These are phyloP conservation scores for Fagus sylvatica DNA, from an alignment of 306 rosid species.

Conservation along the genomic window DNA sequence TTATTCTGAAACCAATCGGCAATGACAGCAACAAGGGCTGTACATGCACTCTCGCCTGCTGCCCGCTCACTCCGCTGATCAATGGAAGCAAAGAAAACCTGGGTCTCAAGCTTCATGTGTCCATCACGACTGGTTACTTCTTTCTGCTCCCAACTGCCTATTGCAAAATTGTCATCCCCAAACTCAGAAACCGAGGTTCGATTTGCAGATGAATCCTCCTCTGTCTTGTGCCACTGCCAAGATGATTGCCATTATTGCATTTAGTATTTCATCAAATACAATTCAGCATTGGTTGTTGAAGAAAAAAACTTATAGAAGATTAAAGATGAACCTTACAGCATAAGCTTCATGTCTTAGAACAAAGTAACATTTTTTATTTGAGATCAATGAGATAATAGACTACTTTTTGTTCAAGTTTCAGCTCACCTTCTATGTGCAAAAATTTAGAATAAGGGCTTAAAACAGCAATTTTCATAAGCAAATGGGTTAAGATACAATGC, in stretches of 20 bases:
- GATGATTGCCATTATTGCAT: conserved; percentile 14
- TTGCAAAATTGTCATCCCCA: conserved; percentile 92
- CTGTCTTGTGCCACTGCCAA: conserved; percentile 62
- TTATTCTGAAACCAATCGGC: conserved; percentile 96
- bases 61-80: conserved; percentile 98
- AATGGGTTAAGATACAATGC: neutral
- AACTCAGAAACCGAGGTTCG: conserved; percentile 86
- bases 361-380: neutral
- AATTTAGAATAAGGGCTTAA: neutral
- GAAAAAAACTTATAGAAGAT: neutral
- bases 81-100: conserved; percentile 92
- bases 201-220: conserved; percentile 81
- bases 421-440: neutral
- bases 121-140: conserved; percentile 92
- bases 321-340: conserved; percentile 5
- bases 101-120: conserved; percentile 81
- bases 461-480: neutral
- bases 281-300: conserved; percentile 7
- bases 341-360: neutral
- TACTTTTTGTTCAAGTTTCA: conserved; percentile 1
- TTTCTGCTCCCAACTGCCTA: conserved; percentile 92
- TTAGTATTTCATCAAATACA: conserved; percentile 20
- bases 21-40: conserved; percentile 94
- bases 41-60: conserved; percentile 99
- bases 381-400: conserved; percentile 6